Conservation (phyloP, 306 rosid species). For the Crataegus laevigata region DNA sequence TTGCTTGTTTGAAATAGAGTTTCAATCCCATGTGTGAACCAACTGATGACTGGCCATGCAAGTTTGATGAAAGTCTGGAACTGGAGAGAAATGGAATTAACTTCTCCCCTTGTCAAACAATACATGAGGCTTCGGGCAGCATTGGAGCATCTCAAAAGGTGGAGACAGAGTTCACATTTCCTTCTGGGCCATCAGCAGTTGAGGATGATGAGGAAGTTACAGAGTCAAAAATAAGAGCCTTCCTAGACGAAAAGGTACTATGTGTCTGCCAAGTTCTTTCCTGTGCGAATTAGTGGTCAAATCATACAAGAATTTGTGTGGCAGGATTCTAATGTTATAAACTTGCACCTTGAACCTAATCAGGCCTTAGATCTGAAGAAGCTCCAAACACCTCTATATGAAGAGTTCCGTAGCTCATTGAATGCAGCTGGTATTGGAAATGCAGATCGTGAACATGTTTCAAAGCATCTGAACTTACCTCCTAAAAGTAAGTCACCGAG, state of each 20-base stretch:
- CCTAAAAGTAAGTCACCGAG: constrained; percentile 59
- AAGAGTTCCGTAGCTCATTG: constrained; percentile 60
- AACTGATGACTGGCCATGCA: constrained; percentile 54
- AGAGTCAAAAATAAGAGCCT: constrained; percentile 77
- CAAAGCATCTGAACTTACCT: constrained; percentile 35
- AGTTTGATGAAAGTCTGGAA: constrained; percentile 47
- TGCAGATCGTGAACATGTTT: constrained; percentile 33
- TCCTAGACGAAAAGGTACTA: constrained; percentile 74
- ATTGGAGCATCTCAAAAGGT: constrained; percentile 27
- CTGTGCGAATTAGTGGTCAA: not conserved
- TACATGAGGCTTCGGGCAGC: constrained; percentile 20
- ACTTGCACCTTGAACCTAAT: constrained; percentile 21
- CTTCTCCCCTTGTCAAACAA: constrained; percentile 37
- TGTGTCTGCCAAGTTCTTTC: not conserved
- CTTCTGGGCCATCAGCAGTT: constrained; percentile 44
- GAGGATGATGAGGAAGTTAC: constrained; percentile 93
- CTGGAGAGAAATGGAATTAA: constrained; percentile 36
- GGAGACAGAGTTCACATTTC: constrained; percentile 43
- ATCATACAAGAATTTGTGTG: not conserved
- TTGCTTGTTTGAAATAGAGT: constrained; percentile 48
- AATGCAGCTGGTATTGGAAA: constrained; percentile 43
- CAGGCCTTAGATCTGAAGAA: constrained; percentile 82
- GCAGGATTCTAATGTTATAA: not conserved
- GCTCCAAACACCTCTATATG: constrained; percentile 79
- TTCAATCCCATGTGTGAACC: constrained; percentile 80